A percentile compares a stretch with the other conserved stretches of the same genome.
Evolutionary conservation across 805 yeast species (phyloP).

Genomic region (Myxozyma monticola): DNA sequence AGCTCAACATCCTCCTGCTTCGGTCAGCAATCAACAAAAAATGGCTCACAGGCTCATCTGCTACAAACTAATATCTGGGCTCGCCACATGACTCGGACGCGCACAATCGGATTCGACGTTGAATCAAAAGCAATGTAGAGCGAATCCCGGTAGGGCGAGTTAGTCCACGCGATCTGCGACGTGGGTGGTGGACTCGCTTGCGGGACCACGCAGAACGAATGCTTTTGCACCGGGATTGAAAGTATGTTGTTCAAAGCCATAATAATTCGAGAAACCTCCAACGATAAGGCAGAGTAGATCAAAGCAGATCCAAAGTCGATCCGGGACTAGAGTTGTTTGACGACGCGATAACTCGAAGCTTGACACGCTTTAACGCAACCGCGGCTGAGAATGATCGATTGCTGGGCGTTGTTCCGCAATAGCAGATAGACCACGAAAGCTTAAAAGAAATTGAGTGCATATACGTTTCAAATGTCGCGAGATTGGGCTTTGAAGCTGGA

Average conservation of each 20-base stretch:
- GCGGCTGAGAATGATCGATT: no score
- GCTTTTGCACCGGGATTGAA: conserved; percentile 17
- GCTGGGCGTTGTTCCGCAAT: no score
- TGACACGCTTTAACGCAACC: no score
- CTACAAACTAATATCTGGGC: conserved; percentile 14
- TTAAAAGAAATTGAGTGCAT: no score
- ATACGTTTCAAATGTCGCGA: no score
- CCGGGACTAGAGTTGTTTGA: no score
- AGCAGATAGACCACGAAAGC: no score
- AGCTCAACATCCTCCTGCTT: conserved; percentile 19
- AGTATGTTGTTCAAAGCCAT: conserved; percentile 1
- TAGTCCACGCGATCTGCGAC: conserved; percentile 18
- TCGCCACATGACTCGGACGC: conserved; percentile 13
- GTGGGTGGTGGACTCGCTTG: not conserved
- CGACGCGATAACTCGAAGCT: no score
- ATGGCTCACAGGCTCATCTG: not conserved
- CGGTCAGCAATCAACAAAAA: not conserved
- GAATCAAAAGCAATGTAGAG: conserved; percentile 13
- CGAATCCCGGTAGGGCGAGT: conserved; percentile 27
- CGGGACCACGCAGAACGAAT: conserved; percentile 21
- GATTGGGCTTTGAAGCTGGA: no score
- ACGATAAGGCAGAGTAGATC: no score
- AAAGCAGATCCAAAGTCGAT: no score
- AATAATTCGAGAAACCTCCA: no score
- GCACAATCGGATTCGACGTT: not conserved